Conservation (phyloP, 2,329 filamentous ascomycete genomes). For the Bipolaris gigantea region DNA sequence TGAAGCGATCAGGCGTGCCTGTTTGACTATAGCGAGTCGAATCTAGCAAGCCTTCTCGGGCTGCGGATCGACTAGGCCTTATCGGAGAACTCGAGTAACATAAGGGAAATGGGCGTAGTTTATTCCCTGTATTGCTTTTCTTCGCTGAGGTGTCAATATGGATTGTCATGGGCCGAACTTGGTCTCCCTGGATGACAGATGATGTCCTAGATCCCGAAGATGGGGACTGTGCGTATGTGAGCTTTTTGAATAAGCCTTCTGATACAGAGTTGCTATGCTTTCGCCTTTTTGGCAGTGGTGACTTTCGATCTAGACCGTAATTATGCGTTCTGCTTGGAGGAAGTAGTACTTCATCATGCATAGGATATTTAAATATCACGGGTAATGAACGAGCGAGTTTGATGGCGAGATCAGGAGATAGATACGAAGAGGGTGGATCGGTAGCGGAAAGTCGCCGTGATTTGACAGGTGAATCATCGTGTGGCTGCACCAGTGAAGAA, state of each 20-base stretch:
- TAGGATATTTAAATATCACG: background rate
- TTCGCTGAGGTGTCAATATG: background rate
- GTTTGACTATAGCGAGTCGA: conserved; percentile 23
- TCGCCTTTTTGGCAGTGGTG: background rate
- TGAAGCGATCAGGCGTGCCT: conserved; percentile 60
- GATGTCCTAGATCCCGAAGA: background rate
- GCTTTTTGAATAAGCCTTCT: conserved; percentile 6
- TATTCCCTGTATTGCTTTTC: background rate
- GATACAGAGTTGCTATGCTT: conserved; percentile 9
- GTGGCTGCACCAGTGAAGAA: background rate
- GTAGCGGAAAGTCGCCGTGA: background rate
- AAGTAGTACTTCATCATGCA: background rate
- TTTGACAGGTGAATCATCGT: conserved; percentile 20
- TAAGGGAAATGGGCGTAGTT: conserved; percentile 19
- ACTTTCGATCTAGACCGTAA: background rate
- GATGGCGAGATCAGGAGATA: conserved; percentile 7
- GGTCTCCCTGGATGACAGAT: background rate
- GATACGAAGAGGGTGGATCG: conserved; percentile 1
- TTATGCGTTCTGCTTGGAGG: background rate
- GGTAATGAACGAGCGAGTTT: conserved; percentile 16
- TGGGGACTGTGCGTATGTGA: conserved; percentile 2
- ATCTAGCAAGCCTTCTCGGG: conserved; percentile 27
- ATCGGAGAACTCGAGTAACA: conserved; percentile 37
- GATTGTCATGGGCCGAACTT: background rate
- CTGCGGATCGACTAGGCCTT: conserved; percentile 37